These are phyloP conservation scores for Lecanicillium sp. DNA, from an alignment of 2,329 filamentous ascomycete genomes.

Conservation along the genomic window DNA sequence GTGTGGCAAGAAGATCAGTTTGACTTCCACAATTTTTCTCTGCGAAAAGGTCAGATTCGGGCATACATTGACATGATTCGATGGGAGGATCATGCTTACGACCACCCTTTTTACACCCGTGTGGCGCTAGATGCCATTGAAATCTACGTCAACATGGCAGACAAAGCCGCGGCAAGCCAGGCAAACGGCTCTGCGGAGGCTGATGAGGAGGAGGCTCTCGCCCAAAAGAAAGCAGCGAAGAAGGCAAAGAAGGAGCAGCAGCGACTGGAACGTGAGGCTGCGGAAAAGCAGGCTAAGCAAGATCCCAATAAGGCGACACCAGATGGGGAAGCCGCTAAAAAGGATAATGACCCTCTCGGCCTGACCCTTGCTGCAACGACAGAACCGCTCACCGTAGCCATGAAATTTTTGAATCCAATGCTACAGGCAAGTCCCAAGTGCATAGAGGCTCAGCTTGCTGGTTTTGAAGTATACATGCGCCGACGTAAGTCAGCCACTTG, in stretches of 20 bases:
- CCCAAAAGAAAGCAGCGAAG: constrained; percentile 80
- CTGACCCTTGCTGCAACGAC: constrained; percentile 70
- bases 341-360: constrained; percentile 82
- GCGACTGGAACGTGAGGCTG: constrained; percentile 63
- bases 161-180: constrained; percentile 61
- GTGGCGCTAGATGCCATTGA: constrained; percentile 75
- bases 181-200: constrained; percentile 47
- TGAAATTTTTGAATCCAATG: constrained; percentile 76
- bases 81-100: constrained; percentile 87
- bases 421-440: constrained; percentile 75
- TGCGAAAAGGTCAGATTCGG: constrained; percentile 92
- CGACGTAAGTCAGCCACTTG: constrained; percentile 53
- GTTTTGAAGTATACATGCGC: constrained; percentile 84
- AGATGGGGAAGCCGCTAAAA: constrained; percentile 67
- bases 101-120: constrained; percentile 87
- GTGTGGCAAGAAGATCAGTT: constrained; percentile 98
- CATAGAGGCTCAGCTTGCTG: constrained; percentile 72
- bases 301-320: constrained; percentile 73
- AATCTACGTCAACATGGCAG: constrained; percentile 71
- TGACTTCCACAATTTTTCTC: constrained; percentile 94
- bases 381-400: constrained; percentile 75
- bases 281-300: constrained; percentile 68
- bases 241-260: constrained; percentile 74
- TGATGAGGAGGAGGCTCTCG: constrained; percentile 49
- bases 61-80: constrained; percentile 93